These are phyloP conservation scores for Jaltomata sinuosa DNA, from an alignment of 257 asterid species.

Conservation along the genomic window DNA sequence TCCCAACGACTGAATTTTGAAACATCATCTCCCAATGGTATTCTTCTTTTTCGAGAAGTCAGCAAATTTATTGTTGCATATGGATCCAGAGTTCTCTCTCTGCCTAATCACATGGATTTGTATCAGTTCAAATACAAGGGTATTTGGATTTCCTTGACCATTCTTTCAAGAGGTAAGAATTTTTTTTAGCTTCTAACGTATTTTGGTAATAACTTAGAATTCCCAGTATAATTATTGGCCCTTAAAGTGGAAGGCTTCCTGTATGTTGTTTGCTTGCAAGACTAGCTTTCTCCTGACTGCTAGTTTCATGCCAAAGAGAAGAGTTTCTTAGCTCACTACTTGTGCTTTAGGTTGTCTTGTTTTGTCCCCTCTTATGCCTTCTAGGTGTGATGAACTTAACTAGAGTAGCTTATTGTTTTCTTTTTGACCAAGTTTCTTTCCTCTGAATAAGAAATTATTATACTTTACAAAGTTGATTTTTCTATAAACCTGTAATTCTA, in stretches of 20 bases:
- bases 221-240: background rate
- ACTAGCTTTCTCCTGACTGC: background rate
- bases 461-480: background rate
- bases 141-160: conserved; percentile 81
- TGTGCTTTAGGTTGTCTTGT: background rate
- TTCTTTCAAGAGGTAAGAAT: conserved; percentile 80
- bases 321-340: background rate
- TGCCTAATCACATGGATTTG: conserved; percentile 71
- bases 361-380: background rate
- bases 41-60: conserved; percentile 95
- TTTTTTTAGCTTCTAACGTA: background rate
- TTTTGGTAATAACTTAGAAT: background rate
- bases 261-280: background rate
- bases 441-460: background rate
- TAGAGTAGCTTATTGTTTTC: background rate
- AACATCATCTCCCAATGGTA: conserved; percentile 94
- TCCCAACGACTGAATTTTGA: conserved; percentile 92
- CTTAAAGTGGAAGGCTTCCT: background rate
- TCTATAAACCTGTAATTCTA: background rate
- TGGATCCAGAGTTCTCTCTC: conserved; percentile 75
- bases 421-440: background rate
- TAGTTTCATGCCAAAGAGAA: background rate
- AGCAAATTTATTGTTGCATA: conserved; percentile 90
- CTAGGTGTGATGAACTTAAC: background rate
- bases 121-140: conserved; percentile 96